These are phyloP conservation scores for Tuber indicum DNA, from an alignment of 495 filamentous ascomycete species.

Conservation along the genomic window DNA sequence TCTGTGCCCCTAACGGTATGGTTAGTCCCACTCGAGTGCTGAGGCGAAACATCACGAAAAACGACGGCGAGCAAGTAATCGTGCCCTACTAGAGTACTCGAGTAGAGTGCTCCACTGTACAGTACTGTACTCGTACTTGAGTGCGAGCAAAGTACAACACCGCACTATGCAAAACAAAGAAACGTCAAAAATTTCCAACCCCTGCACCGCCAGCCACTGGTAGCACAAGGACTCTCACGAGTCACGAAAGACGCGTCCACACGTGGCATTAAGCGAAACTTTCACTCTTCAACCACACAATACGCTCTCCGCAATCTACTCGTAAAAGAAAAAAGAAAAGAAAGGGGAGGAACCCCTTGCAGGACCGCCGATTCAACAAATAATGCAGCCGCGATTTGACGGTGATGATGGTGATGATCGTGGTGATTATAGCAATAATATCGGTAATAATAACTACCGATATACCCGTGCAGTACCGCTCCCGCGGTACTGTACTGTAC, in stretches of 20 bases:
- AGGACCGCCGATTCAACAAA: background rate
- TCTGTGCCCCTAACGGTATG: background rate
- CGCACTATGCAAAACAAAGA: background rate
- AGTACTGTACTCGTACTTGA: background rate
- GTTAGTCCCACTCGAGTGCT: background rate
- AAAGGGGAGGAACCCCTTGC: background rate
- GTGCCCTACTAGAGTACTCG: too few relatives aligned
- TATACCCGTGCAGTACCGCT: background rate
- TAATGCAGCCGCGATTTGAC: background rate
- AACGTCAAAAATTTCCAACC: background rate
- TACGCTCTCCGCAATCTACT: background rate
- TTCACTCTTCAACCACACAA: background rate
- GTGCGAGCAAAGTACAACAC: background rate
- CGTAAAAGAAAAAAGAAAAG: too few relatives aligned
- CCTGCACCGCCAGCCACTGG: background rate
- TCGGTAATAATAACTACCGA: background rate
- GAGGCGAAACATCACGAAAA: background rate
- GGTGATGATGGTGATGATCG: background rate
- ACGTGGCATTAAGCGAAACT: conserved; percentile 3
- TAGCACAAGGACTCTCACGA: background rate
- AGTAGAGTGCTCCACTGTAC: too few relatives aligned
- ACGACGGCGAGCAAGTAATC: background rate
- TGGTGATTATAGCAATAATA: background rate
- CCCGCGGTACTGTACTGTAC: too few relatives aligned
- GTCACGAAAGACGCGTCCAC: background rate